Conservation (phyloP, 2,329 filamentous ascomycete species). For the Gnomoniopsis smithogilvyi region DNA sequence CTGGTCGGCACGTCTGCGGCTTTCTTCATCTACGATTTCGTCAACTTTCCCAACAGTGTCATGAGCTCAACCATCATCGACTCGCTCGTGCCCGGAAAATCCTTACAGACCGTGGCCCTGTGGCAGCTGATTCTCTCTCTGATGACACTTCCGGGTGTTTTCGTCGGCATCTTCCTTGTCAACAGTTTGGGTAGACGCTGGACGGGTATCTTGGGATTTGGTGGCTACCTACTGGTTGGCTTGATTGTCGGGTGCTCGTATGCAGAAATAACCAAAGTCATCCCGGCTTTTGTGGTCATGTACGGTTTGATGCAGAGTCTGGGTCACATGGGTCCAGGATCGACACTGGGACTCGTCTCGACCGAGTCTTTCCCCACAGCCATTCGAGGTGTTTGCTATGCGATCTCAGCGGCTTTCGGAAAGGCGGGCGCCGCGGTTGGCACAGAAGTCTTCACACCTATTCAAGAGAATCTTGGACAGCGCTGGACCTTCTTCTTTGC, state of each 20-base stretch:
- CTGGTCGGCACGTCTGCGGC: slow-evolving; percentile 45
- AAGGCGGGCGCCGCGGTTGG: slow-evolving; percentile 50
- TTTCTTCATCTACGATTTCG: slow-evolving; percentile 51
- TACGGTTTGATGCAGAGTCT: slow-evolving; percentile 49
- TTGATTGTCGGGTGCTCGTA: slow-evolving; percentile 49
- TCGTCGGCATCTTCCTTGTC: slow-evolving; percentile 45
- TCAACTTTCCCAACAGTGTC: slow-evolving; percentile 42
- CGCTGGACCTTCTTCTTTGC: slow-evolving; percentile 51
- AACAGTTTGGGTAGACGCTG: slow-evolving; percentile 46
- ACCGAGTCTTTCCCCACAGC: slow-evolving; percentile 50
- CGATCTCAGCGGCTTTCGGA: slow-evolving; percentile 47
- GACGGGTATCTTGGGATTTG: slow-evolving; percentile 49
- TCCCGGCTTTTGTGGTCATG: slow-evolving; percentile 48
- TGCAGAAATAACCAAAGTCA: slow-evolving; percentile 42
- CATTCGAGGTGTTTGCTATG: slow-evolving; percentile 49
- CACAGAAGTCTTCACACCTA: slow-evolving; percentile 47
- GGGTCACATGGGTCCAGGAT: slow-evolving; percentile 47
- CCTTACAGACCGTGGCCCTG: slow-evolving; percentile 40
- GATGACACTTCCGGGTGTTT: slow-evolving; percentile 45
- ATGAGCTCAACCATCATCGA: slow-evolving; percentile 42
- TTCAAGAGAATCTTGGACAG: slow-evolving; percentile 41
- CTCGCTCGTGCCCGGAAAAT: slow-evolving; percentile 33
- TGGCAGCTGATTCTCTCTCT: slow-evolving; percentile 45
- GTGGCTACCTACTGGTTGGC: slow-evolving; percentile 47
- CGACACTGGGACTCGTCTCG: slow-evolving; percentile 47